Evolutionary conservation across 2,329 filamentous ascomycete species (phyloP), one percentile per base, ranked within the genome.

Genomic region (Colletotrichum filicis): DNA sequence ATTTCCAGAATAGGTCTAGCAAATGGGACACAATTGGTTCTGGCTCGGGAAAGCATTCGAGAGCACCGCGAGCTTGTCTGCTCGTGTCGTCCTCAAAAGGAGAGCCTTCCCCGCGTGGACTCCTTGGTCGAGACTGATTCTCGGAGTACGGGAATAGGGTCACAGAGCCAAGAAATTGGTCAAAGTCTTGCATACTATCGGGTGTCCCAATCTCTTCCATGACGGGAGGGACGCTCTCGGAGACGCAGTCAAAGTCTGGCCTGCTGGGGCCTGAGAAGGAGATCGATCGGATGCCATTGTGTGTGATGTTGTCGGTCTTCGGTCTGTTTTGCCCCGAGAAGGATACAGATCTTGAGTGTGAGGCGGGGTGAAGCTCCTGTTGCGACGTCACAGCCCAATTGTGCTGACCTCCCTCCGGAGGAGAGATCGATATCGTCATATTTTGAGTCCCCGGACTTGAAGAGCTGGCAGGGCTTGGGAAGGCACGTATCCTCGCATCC

Each of bases 1-100:
- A 73, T 32, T 66, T 16, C 71, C 71, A 73, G 46, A 71, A 73
- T 4, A 73, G 60, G 19, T 71, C 66, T 5, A 73, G 66, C 3
- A 73, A 46, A 16, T 73, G 42, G 16, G 71, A 28, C 4, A 73
- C 71, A 3, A 73, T 73, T 2, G 71, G 71, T n/a, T 73, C 71
- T n/a, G 71, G 71, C 12, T 73, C 71, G 3, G 71, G 71, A 5
- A 52, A 32, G 7, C 22, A 7, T 26, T 73, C 66, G 58, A 42
- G 58, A 5, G 60, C 22, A 26, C 28, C 56, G 1, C 35, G 64
- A 8, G 55, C 30, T 26, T 35, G 64, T 7, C 26, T 4, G 26
- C 14, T 35, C 5, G 37, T 26, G 14, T 66, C 64, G 19, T 66
- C 56, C 6, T 66, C 53, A 1, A 55, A 53, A 5, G 35, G 12